Conservation (phyloP, 768 basidiomycete species). For the Gautieria morchelliformis region DNA sequence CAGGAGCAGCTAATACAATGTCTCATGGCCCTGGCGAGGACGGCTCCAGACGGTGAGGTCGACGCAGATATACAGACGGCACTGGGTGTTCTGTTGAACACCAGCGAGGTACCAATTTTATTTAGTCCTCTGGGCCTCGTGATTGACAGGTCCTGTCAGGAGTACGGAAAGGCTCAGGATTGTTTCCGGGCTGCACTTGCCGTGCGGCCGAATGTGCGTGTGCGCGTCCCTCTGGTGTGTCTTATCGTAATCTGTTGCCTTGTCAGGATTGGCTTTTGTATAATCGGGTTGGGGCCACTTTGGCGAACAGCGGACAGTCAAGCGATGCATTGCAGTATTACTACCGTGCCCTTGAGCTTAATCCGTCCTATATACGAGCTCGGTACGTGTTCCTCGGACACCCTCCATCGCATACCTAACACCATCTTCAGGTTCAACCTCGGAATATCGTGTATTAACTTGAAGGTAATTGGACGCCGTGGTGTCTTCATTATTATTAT, state of each 20-base stretch:
- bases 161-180: constrained; percentile 86
- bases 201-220: constrained; percentile 72
- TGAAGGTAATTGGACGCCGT: constrained; percentile 43
- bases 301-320: constrained; percentile 79
- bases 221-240: background rate
- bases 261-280: constrained; percentile 82
- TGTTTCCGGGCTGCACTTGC: constrained; percentile 87
- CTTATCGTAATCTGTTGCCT: background rate
- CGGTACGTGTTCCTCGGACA: constrained; percentile 35
- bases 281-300: constrained; percentile 89
- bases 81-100: constrained; percentile 85
- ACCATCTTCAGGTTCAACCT: constrained; percentile 64
- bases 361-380: constrained; percentile 85
- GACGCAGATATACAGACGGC: constrained; percentile 96
- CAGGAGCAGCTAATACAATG: constrained; percentile 51
- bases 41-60: constrained; percentile 45
- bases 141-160: constrained; percentile 34
- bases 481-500: background rate
- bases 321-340: constrained; percentile 84
- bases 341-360: constrained; percentile 73
- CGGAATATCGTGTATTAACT: constrained; percentile 85
- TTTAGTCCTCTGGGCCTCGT: background rate
- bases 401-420: background rate
- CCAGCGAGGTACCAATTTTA: constrained; percentile 58
- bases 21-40: constrained; percentile 72